Base-by-base conservation (phyloP, 2,329 filamentous ascomycete species). In the Colletotrichum sp. region DNA sequence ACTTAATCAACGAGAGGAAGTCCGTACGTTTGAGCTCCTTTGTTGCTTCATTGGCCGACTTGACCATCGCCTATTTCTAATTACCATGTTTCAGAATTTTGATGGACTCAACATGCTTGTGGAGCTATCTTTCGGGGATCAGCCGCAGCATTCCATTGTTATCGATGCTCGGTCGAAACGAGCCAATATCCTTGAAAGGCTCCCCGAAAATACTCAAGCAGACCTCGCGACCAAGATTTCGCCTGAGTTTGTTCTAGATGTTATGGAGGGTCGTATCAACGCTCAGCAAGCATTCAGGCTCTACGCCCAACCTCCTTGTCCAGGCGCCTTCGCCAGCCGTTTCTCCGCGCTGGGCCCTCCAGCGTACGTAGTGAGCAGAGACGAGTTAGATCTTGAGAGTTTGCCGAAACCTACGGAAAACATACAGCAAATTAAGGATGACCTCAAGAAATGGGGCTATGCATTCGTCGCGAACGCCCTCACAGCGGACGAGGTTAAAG, bases 371-470 rank as follows among this genome's bases (percentile, higher is more conserved):
- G 34, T 63, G 9, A 34, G 36, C n/a, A 32, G 21, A 13, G 57
- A 63, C n/a, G 57, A 36, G 3, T 34, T 70, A 24, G 28, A 49
- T 34, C 15, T 30, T 34, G 55, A 63, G 6, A 49, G 15, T n/a
- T 15, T 71, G n/a, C 59, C 69, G 5, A 71, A 28, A 12, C 69
- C 39, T 8, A 32, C 59, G 2, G 69, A 71, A 36, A 39, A 71
- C 34, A 55, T 65, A 16, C 12, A 65, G 39, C 69, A 71, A 30
- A 55, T 71, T 4, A 71, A 64, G 60, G 13, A n/a, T 10, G 57
- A 71, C n/a, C 59, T 71, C 3, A n/a, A 36, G n/a, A 71, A 55
- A 57, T 71, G 69, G 69, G 69, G 69, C n/a, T 71, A 65, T 44
- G 60, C 59, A 2, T 34, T 71, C 32, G 59, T 71, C 26, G 30